phyloP scores from a whole-genome alignment of 2,329 filamentous ascomycete genomes.

The Cordyceps militaris region DNA sequence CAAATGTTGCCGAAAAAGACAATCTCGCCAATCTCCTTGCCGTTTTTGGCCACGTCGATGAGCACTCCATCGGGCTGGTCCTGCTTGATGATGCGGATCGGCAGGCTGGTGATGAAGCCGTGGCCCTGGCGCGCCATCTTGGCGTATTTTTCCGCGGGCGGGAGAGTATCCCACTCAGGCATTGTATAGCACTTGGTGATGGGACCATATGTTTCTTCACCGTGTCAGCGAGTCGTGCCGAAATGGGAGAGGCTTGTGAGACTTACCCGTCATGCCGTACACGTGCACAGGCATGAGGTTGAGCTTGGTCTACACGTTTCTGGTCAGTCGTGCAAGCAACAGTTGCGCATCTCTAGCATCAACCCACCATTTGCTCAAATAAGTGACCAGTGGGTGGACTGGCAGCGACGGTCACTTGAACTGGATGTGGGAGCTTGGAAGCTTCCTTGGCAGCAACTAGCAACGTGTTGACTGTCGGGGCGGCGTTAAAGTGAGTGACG shows the following conservation, averaged over 20 bases:
- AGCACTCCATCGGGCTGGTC: conserved; percentile 57
- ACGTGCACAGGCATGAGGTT: conserved; percentile 91
- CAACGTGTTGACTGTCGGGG: conserved; percentile 91
- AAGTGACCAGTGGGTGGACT: conserved; percentile 83
- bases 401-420: conserved; percentile 86
- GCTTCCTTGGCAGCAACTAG: conserved; percentile 77
- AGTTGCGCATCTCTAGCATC: neutral
- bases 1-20: conserved; percentile 90
- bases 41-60: conserved; percentile 41
- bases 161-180: conserved; percentile 73
- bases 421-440: conserved; percentile 57
- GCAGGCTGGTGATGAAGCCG: conserved; percentile 77
- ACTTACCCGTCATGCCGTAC: conserved; percentile 62
- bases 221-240: neutral
- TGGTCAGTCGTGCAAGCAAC: neutral
- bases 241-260: neutral
- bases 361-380: conserved; percentile 79
- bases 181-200: conserved; percentile 91
- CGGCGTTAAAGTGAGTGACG: conserved; percentile 93
- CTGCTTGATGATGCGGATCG: conserved; percentile 73
- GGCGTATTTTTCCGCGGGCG: conserved; percentile 69
- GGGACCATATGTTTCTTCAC: conserved; percentile 79
- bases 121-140: conserved; percentile 93
- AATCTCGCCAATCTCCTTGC: conserved; percentile 49
- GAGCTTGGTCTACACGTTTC: conserved; percentile 39